Base-by-base conservation (phyloP, 306 rosid genomes). In the Glycine latifolia region DNA sequence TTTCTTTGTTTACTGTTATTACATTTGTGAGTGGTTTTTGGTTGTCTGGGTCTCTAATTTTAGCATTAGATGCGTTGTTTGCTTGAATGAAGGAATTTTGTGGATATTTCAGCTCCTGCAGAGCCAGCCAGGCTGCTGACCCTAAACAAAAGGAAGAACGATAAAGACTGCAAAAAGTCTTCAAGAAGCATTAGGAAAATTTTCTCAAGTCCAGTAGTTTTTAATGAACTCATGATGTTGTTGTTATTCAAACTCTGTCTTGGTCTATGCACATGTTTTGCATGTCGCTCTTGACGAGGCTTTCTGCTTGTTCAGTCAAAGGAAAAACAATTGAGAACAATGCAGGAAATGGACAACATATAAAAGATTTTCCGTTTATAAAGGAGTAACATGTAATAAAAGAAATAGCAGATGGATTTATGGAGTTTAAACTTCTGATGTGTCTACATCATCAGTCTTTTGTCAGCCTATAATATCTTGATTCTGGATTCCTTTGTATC, bases 221-320 rank as follows among this genome's bases (percentile, higher is more conserved):
- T 62, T 77, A 55, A 17, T 52, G 3, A 17, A 9, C 59, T 62
- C 14, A 2, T 10, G 44, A 67, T 31, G 67, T 53, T 47, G 16
- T 43, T 71, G 9, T 20, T 71, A 4, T 80, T 72, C 35, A n/a
- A 66, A 66, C 85, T 80, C 66, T 75, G 70, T 79, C 75, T 71
- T 74, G 43, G 68, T 90, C 84, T 14, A 17, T 6, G 11, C 17
- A 0, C 8, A 3, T 9, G 31, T 62, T 66, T 48, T 78, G 71
- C 46, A 8, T n/a, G 55, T 83, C 73, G n/a, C 10, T 71, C 54
- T 72, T 66, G 55, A 67, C 11, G 37, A 68, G 20, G 37, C 11
- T 39, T 37, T 71, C 10, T 59, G n/a, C 49, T 20, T 59, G 67
- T 48, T 2, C n/a, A 48, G 8, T 78, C 9, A 16, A 43, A 76